Base-by-base conservation (phyloP, 495 filamentous ascomycete genomes). In the Penicillium cosmopolitanum region DNA sequence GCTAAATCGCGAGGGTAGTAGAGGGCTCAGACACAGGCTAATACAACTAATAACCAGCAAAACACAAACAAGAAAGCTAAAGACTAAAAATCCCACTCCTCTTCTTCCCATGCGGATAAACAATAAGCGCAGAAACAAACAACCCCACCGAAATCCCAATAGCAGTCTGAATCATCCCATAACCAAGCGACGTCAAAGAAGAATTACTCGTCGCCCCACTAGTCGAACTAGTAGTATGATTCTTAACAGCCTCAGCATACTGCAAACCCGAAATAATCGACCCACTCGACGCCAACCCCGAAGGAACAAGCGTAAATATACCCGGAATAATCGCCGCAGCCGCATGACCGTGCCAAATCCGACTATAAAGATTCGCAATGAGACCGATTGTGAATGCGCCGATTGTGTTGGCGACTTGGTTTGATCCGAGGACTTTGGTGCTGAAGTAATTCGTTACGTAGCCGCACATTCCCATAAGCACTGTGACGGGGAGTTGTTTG, bases 271-370 rank as follows among this genome's bases (percentile, higher is more conserved):
- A 84, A n/a, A 97, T 78, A 55, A 97, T 79, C 10, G 86, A 90
- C 3, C 93, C 93, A 23, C 81, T 82, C 3, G 90, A 89, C 3
- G 93, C 90, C 19, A 97, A 77, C 7, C 92, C 93, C 5, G 87
- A 91, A 2, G 93, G 93, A 4, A 97, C 93, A 52, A 93, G 88
- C 3, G 96, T 92, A 67, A 96, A 96, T 63, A 97, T 96, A n/a
- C 89, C 93, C 1, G 93, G 93, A 3, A 97, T 77, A 70, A 97
- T 88, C 16, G 89, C 88, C 0, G 90, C 89, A 2, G 91, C 92
- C 0, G 93, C 92, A 34, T 96, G 83, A 4, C 90, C 91, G 65
- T 93, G 87, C 66, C 87, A 83, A 13, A 92, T 51, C 6, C 93
- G 83, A 5, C 88, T 88, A 73, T 96, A 96, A 12, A 95, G 57